Base-by-base conservation (phyloP, 768 basidiomycete genomes). In the Trametes cingulata region DNA sequence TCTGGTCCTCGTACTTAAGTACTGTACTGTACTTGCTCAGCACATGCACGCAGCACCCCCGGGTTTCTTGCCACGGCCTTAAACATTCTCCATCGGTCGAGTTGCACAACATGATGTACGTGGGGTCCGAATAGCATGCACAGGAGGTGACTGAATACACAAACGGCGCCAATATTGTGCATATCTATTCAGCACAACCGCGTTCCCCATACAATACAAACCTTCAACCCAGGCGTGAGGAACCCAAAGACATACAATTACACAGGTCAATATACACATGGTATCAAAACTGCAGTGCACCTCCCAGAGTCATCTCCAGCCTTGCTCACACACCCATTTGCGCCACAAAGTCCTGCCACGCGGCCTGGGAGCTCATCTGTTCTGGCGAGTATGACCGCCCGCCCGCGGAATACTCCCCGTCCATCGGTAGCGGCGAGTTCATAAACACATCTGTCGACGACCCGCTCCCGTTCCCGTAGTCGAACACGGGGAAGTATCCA, bases 401-500 rank as follows among this genome's bases (percentile, higher is more conserved):
- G 6, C 59, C 52, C 9, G 49, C 54, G 50, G 27, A 42, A 61
- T 63, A 71, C 68, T 67, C 67, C 8, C 43, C 66, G 56, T 67
- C 74, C 67, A 51, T 67, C 60, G 67, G 71, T 59, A 64, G 46
- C n/a, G 66, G 66, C 42, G 63, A 64, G 24, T 58, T 49, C 56
- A 60, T 53, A 49, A 56, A 67, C 58, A 58, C 72, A 69, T 43
- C 72, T 64, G 40, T 66, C 63, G 65, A 68, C 64, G 41, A 37
- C 27, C 63, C 58, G n/a, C 55, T 58, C 17, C 65, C 59, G 20
- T 64, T 54, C 20, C 78, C 81, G 68, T 90, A 90, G 69, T 90
- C 88, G 65, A 87, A 90, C 33, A 90, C 88, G 1, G 87, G 81
- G 79, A 91, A 90, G 66, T 90, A 90, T 67, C 80, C 82, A 14